A percentile compares a stretch with the other conserved stretches of the same genome.
Evolutionary conservation across 148 eudicot species (phyloP).

Genomic region (Nepenthes gracilis): DNA sequence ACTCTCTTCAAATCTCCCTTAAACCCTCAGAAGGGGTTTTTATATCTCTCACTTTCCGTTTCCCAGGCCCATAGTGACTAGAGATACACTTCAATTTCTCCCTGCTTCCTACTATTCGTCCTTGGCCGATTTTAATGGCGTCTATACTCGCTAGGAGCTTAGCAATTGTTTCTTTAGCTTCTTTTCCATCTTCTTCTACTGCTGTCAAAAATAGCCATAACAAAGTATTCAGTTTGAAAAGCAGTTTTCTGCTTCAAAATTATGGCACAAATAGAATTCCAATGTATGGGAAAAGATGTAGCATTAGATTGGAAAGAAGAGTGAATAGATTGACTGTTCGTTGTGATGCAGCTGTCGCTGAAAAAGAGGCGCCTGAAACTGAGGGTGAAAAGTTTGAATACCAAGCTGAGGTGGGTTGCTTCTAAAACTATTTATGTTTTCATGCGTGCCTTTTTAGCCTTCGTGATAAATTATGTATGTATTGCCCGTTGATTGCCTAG

Average conservation of each 20-base stretch:
- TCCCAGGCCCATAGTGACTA: not conserved
- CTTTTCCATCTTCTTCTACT: slow-evolving; percentile 34
- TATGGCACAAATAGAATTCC: not conserved
- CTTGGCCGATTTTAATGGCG: slow-evolving; percentile 26
- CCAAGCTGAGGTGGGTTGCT: slow-evolving; percentile 80
- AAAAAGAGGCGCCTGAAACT: slow-evolving; percentile 51
- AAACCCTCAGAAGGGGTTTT: slow-evolving; percentile 30
- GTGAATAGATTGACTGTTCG: slow-evolving; percentile 36
- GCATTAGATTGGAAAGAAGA: slow-evolving; percentile 22
- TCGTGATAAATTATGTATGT: not conserved
- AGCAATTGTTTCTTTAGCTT: slow-evolving; percentile 40
- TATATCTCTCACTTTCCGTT: not conserved
- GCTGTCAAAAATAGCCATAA: slow-evolving; percentile 14
- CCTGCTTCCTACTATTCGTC: not conserved
- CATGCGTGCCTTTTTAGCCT: not conserved
- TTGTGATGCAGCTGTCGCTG: slow-evolving; percentile 81
- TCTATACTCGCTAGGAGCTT: slow-evolving; percentile 31
- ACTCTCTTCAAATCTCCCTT: slow-evolving; percentile 18
- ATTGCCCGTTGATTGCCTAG: not conserved
- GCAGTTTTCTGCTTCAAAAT: slow-evolving; percentile 32
- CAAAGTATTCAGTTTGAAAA: slow-evolving; percentile 20
- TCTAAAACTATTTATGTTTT: not conserved
- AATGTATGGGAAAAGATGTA: slow-evolving; percentile 23
- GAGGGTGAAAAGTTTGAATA: slow-evolving; percentile 71
- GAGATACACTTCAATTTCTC: not conserved